phyloP scores from a whole-genome alignment of 2,329 filamentous ascomycete genomes.

The Xylaria arbuscula region DNA sequence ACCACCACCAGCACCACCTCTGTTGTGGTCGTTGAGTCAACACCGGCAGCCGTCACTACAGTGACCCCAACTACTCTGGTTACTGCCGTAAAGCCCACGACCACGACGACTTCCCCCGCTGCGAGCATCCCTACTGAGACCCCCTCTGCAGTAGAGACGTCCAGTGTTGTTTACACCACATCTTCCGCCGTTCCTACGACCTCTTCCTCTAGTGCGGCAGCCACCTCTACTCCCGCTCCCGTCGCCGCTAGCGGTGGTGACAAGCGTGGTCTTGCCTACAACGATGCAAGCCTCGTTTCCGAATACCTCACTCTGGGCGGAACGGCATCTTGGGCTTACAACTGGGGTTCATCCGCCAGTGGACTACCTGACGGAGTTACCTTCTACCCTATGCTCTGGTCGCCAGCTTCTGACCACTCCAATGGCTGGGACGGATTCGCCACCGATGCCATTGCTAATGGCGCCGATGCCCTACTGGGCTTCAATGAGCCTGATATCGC shows the following conservation, averaged over 20 bases:
- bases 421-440: constrained; percentile 63
- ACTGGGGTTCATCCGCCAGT: constrained; percentile 47
- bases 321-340: constrained; percentile 50
- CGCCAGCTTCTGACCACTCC: constrained; percentile 57
- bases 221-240: constrained; percentile 3
- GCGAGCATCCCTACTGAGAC: constrained; percentile 11
- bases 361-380: constrained; percentile 58
- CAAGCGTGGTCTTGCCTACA: constrained; percentile 52
- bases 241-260: constrained; percentile 21
- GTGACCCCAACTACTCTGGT: constrained; percentile 44
- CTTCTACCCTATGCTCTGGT: constrained; percentile 77
- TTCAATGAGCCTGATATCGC: constrained; percentile 78
- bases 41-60: constrained; percentile 29
- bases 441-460: constrained; percentile 62
- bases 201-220: constrained; percentile 25
- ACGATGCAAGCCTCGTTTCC: constrained; percentile 47
- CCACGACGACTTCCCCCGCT: constrained; percentile 29
- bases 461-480: constrained; percentile 68
- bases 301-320: constrained; percentile 41
- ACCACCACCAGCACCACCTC: constrained; percentile 23
- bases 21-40: constrained; percentile 27
- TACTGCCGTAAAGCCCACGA: constrained; percentile 41
- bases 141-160: constrained; percentile 19
- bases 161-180: constrained; percentile 19
- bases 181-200: constrained; percentile 10